Conservation (phyloP, 805 yeast species). For the Hanseniaspora guilliermondii region DNA sequence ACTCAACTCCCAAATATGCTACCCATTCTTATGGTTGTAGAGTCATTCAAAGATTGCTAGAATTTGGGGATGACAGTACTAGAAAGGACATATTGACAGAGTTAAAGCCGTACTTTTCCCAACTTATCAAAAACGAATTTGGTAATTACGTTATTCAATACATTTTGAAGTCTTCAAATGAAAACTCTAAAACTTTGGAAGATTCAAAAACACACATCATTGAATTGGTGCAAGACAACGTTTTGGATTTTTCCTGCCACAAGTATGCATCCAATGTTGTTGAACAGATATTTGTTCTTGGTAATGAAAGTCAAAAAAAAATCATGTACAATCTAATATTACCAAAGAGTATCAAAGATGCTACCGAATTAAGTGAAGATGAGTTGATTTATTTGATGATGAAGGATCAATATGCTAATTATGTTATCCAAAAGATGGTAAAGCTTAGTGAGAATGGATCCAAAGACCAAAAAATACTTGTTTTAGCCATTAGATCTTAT, state of each 20-base stretch:
- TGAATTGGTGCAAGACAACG: slow-evolving; percentile 53
- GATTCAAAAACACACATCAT: slow-evolving; percentile 36
- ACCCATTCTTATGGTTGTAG: slow-evolving; percentile 97
- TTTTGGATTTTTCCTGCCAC: slow-evolving; percentile 80
- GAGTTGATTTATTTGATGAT: slow-evolving; percentile 79
- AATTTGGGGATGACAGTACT: slow-evolving; percentile 55
- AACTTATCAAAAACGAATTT: slow-evolving; percentile 85
- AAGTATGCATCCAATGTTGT: slow-evolving; percentile 97
- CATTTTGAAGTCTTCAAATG: slow-evolving; percentile 67
- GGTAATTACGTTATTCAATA: slow-evolving; percentile 98
- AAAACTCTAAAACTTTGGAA: slow-evolving; percentile 32
- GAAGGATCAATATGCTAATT: slow-evolving; percentile 96
- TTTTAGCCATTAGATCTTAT: slow-evolving; percentile 65
- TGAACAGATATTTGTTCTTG: slow-evolving; percentile 77
- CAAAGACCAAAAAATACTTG: slow-evolving; percentile 54
- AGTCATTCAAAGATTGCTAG: slow-evolving; percentile 84
- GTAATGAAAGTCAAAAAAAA: slow-evolving; percentile 49
- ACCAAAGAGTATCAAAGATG: slow-evolving; percentile 36
- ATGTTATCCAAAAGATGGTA: slow-evolving; percentile 88
- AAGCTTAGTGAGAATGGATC: slow-evolving; percentile 52
- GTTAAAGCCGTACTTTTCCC: slow-evolving; percentile 56
- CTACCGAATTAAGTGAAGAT: slow-evolving; percentile 43
- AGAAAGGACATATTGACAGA: slow-evolving; percentile 58
- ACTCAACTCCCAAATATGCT: slow-evolving; percentile 68
- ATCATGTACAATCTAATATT: slow-evolving; percentile 55